Evolutionary conservation across 2,329 filamentous ascomycete genomes (phyloP), one percentile per base, ranked within the genome.

Genomic region (Pseudogymnoascus sp.): DNA sequence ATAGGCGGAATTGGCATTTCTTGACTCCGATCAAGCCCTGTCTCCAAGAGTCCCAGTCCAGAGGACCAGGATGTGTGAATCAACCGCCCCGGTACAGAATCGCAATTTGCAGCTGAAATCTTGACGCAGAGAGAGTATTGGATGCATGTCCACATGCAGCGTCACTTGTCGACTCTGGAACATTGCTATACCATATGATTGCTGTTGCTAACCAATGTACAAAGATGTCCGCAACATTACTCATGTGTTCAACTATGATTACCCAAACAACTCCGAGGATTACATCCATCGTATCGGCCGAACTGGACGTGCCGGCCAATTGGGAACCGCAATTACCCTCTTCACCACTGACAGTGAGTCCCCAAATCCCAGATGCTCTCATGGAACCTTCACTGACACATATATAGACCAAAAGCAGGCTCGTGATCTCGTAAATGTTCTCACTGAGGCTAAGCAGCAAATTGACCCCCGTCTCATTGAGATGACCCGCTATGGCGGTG

Each of bases 201-300:
- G 79, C 77, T 80, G 83, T 77, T 85, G 85, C 91, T 96, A 95
- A 96, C 89, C 82, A 84, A 77, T 82, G 75, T 79, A 76, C 80
- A 74, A 97, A 97, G 94, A 99, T 89, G 94, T 99, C 82, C 93
- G 92, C 81, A 96, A 99, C 84, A 99, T 99, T 81, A 97, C 94
- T 79, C 94, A 99, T 81, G 94, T 99, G 79, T 85, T 99, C 80
- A 97, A 97, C 87, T 97, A 97, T 90, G 94, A 97, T 77, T 97
- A 97, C 79, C 93, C 93, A 76, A 97, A 97, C 82, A 97, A 97
- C 78, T 86, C 94, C 72, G 94, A 99, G 80, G 93, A 97, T 74
- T 97, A 97, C 73, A 96, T 97, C 69, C 94, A 97, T 75, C 89
- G 94, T 76, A 94, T 93, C 76, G 94, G 94, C 71, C 89, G 94